Conservation (phyloP, 192 early-diverging fungal genomes). For the Haplosporangium gracile region DNA sequence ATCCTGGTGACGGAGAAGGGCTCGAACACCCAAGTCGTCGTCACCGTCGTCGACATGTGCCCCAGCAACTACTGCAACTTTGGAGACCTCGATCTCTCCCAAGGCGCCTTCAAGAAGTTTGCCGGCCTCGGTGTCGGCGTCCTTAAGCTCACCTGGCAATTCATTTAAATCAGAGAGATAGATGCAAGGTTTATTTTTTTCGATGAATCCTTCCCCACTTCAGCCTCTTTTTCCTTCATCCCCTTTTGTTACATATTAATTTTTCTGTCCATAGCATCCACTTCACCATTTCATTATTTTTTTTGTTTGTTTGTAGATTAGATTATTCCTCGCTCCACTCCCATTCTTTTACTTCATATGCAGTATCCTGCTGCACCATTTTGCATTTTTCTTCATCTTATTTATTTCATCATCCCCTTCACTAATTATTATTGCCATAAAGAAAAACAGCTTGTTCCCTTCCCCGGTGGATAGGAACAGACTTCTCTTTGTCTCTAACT, state of each 20-base stretch:
- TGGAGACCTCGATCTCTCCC: slow-evolving; percentile 42
- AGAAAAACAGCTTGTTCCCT: too few relatives aligned
- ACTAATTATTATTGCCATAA: too few relatives aligned
- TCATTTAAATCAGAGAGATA: slow-evolving; percentile 18
- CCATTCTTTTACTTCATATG: too few relatives aligned
- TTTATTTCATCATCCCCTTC: too few relatives aligned
- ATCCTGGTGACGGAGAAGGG: slow-evolving; percentile 37
- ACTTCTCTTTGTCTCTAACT: too few relatives aligned
- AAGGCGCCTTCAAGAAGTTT: slow-evolving; percentile 51
- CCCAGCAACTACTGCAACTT: slow-evolving; percentile 38
- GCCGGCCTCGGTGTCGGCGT: slow-evolving; percentile 24
- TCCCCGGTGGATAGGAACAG: too few relatives aligned
- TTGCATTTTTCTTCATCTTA: too few relatives aligned
- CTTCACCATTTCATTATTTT: too few relatives aligned
- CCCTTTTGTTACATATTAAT: too few relatives aligned
- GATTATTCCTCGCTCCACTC: too few relatives aligned
- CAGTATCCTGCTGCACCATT: too few relatives aligned
- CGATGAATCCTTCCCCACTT: neutral
- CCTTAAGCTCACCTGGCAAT: slow-evolving; percentile 35
- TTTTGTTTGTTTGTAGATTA: neutral
- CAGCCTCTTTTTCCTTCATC: neutral
- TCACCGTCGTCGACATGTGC: slow-evolving; percentile 53
- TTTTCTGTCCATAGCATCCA: too few relatives aligned
- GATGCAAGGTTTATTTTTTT: neutral
- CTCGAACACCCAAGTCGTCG: slow-evolving; percentile 30